Evolutionary conservation across 2,329 filamentous ascomycete species (phyloP).

Genomic region (Fusarium sp.): DNA sequence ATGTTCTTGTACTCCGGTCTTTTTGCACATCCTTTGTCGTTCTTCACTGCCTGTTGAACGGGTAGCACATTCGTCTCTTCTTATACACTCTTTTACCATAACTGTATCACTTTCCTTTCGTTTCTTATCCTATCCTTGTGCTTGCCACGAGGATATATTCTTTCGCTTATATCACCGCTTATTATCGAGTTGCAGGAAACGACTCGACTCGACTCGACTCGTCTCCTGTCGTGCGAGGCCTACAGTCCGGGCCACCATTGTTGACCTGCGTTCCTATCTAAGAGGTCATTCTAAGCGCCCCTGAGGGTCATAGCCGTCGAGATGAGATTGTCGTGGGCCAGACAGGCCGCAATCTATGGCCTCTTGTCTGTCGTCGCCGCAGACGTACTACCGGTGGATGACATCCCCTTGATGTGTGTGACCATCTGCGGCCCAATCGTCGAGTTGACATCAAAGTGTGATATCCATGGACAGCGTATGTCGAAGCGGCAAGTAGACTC

Average conservation of each 20-base stretch:
- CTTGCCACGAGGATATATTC: conserved; percentile 22
- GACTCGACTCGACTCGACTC: conserved; percentile 12
- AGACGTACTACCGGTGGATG: conserved; percentile 50
- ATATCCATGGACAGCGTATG: conserved; percentile 44
- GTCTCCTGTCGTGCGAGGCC: conserved; percentile 15
- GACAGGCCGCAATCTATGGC: conserved; percentile 47
- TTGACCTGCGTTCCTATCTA: conserved; percentile 1
- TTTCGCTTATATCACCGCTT: conserved; percentile 26
- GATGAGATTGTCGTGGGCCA: conserved; percentile 47
- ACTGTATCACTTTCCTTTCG: conserved; percentile 29
- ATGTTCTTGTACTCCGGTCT: conserved; percentile 11
- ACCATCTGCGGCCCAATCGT: conserved; percentile 58
- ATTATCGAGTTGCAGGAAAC: conserved; percentile 16
- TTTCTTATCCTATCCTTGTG: conserved; percentile 25
- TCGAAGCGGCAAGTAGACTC: conserved; percentile 43
- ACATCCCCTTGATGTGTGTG: conserved; percentile 55
- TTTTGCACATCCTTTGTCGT: conserved; percentile 19
- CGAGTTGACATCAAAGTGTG: conserved; percentile 55
- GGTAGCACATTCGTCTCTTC: conserved; percentile 20
- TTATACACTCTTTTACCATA: conserved; percentile 30
- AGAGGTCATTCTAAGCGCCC: neutral
- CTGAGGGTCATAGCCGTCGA: conserved; percentile 4
- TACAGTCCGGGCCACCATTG: conserved; percentile 25
- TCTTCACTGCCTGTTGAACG: conserved; percentile 30
- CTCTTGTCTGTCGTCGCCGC: conserved; percentile 46